phyloP scores from a whole-genome alignment of 805 yeast genomes.

The Candida germanica region DNA sequence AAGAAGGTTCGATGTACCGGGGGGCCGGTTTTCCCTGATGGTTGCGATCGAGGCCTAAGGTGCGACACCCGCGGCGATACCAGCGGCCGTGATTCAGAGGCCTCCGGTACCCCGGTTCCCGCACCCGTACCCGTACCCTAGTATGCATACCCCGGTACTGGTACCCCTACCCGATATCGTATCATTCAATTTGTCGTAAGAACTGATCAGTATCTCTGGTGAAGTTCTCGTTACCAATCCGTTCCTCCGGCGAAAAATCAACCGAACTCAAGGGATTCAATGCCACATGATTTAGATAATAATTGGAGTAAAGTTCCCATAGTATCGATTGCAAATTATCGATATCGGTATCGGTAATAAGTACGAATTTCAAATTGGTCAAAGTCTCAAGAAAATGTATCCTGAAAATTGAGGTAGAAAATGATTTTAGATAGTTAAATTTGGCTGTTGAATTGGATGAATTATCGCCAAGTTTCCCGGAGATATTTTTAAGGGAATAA shows the following conservation, averaged over 20 bases:
- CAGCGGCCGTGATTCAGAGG: background rate
- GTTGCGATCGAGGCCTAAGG: background rate
- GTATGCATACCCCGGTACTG: conserved; percentile 18
- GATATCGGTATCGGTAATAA: conserved; percentile 63
- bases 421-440: conserved; percentile 44
- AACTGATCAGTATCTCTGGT: conserved; percentile 50
- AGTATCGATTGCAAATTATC: conserved; percentile 56
- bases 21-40: conserved; percentile 3
- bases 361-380: conserved; percentile 70
- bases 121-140: background rate
- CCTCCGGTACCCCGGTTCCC: conserved; percentile 1
- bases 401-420: conserved; percentile 72
- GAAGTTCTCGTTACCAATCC: conserved; percentile 56
- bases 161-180: too few species aligned
- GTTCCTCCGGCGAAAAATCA: conserved; percentile 33
- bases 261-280: conserved; percentile 54
- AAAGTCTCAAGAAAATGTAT: conserved; percentile 80
- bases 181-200: too few species aligned
- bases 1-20: too few species aligned
- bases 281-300: conserved; percentile 59
- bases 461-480: conserved; percentile 47
- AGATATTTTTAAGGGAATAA: conserved; percentile 73
- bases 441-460: conserved; percentile 15
- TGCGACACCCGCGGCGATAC: background rate
- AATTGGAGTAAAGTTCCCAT: conserved; percentile 54